phyloP scores from a whole-genome alignment of 1,284 basidiomycete genomes.

The Afroboletus lepidellus region DNA sequence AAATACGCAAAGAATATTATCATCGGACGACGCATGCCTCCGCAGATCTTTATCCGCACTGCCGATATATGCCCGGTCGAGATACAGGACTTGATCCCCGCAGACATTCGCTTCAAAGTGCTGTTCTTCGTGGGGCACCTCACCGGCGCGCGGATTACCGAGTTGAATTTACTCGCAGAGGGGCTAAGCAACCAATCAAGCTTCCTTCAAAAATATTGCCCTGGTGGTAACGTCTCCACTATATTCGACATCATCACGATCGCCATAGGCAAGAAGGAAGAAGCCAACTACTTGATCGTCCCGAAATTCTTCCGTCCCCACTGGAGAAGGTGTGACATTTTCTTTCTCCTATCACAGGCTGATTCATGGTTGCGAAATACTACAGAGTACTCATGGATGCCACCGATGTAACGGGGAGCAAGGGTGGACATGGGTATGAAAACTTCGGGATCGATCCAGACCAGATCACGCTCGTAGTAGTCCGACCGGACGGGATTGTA shows the following conservation, averaged over 20 bases:
- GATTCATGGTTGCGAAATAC: neutral
- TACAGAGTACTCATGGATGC: neutral
- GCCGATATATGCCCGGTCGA: constrained; percentile 62
- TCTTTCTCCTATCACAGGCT: neutral
- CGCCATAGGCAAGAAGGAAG: neutral
- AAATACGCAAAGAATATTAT: constrained; percentile 40
- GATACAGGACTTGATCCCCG: constrained; percentile 64
- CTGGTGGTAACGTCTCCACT: neutral
- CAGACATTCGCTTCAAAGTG: constrained; percentile 40
- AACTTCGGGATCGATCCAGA: neutral
- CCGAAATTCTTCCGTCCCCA: constrained; percentile 55
- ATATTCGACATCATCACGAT: neutral
- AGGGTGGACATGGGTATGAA: neutral
- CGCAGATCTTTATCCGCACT: constrained; percentile 54
- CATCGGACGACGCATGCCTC: constrained; percentile 38
- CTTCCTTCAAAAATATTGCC: neutral
- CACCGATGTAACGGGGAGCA: neutral
- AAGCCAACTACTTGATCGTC: constrained; percentile 46
- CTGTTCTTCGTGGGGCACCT: constrained; percentile 59
- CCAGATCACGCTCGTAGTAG: neutral
- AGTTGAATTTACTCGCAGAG: no score
- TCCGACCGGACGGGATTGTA: neutral
- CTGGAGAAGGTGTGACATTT: constrained; percentile 56
- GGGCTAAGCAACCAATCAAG: no score
- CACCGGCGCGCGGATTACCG: constrained; percentile 36